Conservation (phyloP, 495 filamentous ascomycete genomes). For the Delitschia confertaspora region DNA sequence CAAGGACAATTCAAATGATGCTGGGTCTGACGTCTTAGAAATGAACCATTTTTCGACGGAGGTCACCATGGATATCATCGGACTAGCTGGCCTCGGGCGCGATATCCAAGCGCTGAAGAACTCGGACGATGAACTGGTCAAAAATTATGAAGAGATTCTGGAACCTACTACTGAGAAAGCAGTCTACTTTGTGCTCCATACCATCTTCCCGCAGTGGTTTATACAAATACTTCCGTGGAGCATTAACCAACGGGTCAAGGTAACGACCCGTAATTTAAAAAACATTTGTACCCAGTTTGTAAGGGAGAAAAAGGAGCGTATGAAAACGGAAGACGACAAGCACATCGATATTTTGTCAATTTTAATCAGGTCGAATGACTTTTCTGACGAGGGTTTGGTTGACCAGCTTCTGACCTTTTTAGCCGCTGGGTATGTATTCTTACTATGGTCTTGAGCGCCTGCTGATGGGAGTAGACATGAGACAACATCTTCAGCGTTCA, state of each 20-base stretch:
- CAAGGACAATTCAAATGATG: slow-evolving; percentile 10
- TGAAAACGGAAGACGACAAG: slow-evolving; percentile 24
- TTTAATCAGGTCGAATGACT: slow-evolving; percentile 32
- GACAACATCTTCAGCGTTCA: slow-evolving; percentile 47
- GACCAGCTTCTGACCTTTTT: slow-evolving; percentile 51
- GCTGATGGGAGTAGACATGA: slow-evolving; percentile 41
- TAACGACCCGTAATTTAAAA: slow-evolving; percentile 20
- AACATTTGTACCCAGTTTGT: slow-evolving; percentile 28
- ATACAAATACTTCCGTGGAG: slow-evolving; percentile 30
- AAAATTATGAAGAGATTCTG: slow-evolving; percentile 37
- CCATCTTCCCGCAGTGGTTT: slow-evolving; percentile 34
- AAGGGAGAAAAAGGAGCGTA: slow-evolving; percentile 31
- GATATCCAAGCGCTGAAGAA: slow-evolving; percentile 30
- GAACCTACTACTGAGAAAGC: slow-evolving; percentile 44
- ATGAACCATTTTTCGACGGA: slow-evolving; percentile 29
- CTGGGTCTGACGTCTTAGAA: slow-evolving; percentile 21
- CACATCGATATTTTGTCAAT: slow-evolving; percentile 32
- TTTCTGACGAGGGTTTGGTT: slow-evolving; percentile 44
- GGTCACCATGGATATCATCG: slow-evolving; percentile 35
- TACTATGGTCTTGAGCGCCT: background rate
- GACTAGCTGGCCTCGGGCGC: slow-evolving; percentile 29
- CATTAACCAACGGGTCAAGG: slow-evolving; percentile 22
- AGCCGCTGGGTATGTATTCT: slow-evolving; percentile 39
- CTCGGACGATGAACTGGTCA: slow-evolving; percentile 28
- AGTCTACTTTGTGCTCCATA: slow-evolving; percentile 41